Evolutionary conservation across 1,284 basidiomycete genomes (phyloP).

Genomic region (Ustanciosporium gigantosporum): DNA sequence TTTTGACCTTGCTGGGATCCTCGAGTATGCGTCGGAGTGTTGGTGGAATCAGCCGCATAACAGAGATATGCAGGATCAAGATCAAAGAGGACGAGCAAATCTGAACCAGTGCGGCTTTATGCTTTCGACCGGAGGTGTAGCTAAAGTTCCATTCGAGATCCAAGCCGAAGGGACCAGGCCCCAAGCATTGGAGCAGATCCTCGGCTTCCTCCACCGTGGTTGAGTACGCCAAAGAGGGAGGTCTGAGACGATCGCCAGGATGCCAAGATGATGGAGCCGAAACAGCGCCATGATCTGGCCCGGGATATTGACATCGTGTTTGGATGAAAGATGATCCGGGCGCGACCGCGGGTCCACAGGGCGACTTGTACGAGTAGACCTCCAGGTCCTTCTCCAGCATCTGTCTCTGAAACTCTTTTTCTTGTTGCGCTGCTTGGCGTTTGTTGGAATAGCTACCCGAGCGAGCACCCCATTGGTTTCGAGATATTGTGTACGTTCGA

Average conservation of each 20-base stretch:
- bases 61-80: conserved; percentile 41
- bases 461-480: not conserved
- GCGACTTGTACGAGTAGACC: conserved; percentile 10
- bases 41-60: conserved; percentile 10
- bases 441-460: not conserved
- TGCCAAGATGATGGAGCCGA: not conserved
- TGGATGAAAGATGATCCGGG: conserved; percentile 7
- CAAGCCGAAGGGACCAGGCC: conserved; percentile 34
- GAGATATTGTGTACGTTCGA: no score
- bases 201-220: conserved; percentile 17
- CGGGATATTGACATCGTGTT: conserved; percentile 3
- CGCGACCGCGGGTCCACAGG: conserved; percentile 6
- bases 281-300: not conserved
- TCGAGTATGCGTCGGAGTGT: conserved; percentile 31
- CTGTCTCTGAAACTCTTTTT: conserved; percentile 7
- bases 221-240: conserved; percentile 30
- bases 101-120: conserved; percentile 39
- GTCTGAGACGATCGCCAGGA: conserved; percentile 1
- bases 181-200: conserved; percentile 15
- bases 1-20: conserved; percentile 33
- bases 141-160: conserved; percentile 49
- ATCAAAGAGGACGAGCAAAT: conserved; percentile 29
- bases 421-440: not conserved
- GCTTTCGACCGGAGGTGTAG: not conserved
- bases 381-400: conserved; percentile 16